These are phyloP conservation scores for Balakata baccata DNA, from an alignment of 345 rosid genomes.

Conservation along the genomic window DNA sequence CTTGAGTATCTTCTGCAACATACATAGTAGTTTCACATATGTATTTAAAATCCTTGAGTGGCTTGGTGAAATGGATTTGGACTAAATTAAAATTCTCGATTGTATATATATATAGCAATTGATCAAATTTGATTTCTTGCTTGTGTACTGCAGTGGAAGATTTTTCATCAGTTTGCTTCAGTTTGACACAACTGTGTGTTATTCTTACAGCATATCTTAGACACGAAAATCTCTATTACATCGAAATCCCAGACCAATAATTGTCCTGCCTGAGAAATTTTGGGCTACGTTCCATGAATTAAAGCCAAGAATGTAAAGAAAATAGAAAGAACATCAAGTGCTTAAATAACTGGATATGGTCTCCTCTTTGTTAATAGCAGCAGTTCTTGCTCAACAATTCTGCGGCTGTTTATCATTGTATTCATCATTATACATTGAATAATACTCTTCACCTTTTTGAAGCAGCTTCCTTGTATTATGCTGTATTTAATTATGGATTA, in stretches of 20 bases:
- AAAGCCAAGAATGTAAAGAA: not conserved
- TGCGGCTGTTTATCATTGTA: not conserved
- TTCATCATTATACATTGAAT: not conserved
- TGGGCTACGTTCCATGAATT: constrained; percentile 16
- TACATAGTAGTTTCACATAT: too few relatives aligned
- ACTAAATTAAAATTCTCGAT: not conserved
- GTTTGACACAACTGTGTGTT: not conserved
- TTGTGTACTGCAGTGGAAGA: not conserved
- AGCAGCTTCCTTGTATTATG: constrained; percentile 27
- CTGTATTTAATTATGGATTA: constrained; percentile 18
- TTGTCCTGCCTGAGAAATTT: not conserved
- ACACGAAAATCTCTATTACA: constrained; percentile 3
- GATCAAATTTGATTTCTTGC: too few relatives aligned
- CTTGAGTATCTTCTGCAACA: too few relatives aligned
- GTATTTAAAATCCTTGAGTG: too few relatives aligned
- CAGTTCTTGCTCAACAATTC: not conserved
- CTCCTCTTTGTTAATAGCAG: not conserved
- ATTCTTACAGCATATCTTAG: constrained; percentile 1
- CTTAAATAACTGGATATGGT: not conserved
- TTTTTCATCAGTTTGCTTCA: not conserved
- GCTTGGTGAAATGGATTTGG: not conserved
- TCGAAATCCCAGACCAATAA: not conserved
- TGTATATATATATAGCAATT: too few relatives aligned
- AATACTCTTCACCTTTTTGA: not conserved
- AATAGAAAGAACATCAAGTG: too few relatives aligned